phyloP scores from a whole-genome alignment of 1,284 basidiomycete genomes.

The Pterula multifida region DNA sequence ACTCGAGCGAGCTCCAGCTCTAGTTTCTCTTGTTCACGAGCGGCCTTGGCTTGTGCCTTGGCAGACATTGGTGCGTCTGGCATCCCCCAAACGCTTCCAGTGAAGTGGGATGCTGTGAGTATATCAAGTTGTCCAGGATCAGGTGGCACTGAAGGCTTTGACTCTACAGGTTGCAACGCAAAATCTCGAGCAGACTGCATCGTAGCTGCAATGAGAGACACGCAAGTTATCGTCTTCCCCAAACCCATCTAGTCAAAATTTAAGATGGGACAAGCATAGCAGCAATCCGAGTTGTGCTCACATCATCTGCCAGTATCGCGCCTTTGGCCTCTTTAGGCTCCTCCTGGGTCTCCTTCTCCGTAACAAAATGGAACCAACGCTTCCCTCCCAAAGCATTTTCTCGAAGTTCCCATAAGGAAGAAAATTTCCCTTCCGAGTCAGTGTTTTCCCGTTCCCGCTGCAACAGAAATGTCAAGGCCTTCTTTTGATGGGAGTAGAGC shows the following conservation, averaged over 20 bases:
- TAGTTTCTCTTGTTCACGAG: conserved; percentile 51
- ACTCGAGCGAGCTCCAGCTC: conserved; percentile 58
- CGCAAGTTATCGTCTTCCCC: conserved; percentile 92
- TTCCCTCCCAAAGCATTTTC: conserved; percentile 37
- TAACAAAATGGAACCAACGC: conserved; percentile 79
- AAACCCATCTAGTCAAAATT: conserved; percentile 74
- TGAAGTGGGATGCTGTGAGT: conserved; percentile 53
- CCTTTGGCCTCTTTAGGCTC: conserved; percentile 76
- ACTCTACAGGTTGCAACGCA: conserved; percentile 41
- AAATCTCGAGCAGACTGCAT: conserved; percentile 61
- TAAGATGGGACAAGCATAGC: conserved; percentile 12
- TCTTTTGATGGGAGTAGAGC: conserved; percentile 96
- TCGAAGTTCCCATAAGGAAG: conserved; percentile 68
- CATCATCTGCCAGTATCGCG: conserved; percentile 89
- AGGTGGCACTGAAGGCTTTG: conserved; percentile 26
- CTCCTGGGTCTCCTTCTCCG: conserved; percentile 59
- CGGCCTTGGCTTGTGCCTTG: conserved; percentile 53
- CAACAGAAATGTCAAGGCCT: conserved; percentile 93
- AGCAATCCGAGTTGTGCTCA: conserved; percentile 20
- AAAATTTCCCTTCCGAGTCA: conserved; percentile 39
- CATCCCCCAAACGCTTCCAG: conserved; percentile 76
- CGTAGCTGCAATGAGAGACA: conserved; percentile 87
- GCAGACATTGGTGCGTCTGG: conserved; percentile 34
- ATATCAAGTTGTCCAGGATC: conserved; percentile 24
- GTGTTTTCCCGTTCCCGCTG: conserved; percentile 76